Base-by-base conservation (phyloP, 2,329 filamentous ascomycete genomes). In the Cladosporium halotolerans region DNA sequence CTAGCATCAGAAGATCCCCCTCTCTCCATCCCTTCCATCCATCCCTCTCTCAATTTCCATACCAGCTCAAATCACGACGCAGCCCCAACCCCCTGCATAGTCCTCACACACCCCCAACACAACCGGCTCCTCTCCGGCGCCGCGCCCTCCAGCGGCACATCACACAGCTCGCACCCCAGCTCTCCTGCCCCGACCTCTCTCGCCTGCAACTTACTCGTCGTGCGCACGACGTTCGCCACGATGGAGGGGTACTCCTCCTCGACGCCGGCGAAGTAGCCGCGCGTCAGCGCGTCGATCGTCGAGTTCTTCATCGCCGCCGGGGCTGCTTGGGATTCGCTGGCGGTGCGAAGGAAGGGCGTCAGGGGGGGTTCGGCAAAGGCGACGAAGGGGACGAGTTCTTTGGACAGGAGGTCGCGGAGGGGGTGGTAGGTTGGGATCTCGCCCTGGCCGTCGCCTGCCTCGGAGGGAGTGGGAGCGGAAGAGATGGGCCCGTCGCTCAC, bases 151-250 rank as follows among this genome's bases (percentile, higher is more conserved):
- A 90, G 74, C 33, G 81, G 80, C 70, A 86, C 81, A 46, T 81
- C 80, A 68, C 89, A 95, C 8, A 92, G 68, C 33, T 79, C 77
- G 63, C 89, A 95, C 45, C 62, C 62, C 19, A 60, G 60, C 11
- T 65, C 63, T 32, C 62, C 55, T 56, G 62, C 64, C 66, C 42
- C 59, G 66, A 16, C 62, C 64, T 7, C 7, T 0, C 74, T 67
- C 23, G 81, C 72, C 43, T 83, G 76, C 39, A 97, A 77, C 71
- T 95, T 96, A 48, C 83, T 85, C n/a, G 88, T 85, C 33, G 92
- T 99, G 57, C 89, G 83, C 4, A 96, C 92, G 9, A 99, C 93
- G 67, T 99, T 99, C 32, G 91, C 86, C 60, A 99, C 91, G 53
- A 97, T 89, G 52, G 88, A 89, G 3, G 91, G 88, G 65, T 95